Base-by-base conservation (phyloP, 768 basidiomycete genomes). In the Kwoniella dendrophila region DNA sequence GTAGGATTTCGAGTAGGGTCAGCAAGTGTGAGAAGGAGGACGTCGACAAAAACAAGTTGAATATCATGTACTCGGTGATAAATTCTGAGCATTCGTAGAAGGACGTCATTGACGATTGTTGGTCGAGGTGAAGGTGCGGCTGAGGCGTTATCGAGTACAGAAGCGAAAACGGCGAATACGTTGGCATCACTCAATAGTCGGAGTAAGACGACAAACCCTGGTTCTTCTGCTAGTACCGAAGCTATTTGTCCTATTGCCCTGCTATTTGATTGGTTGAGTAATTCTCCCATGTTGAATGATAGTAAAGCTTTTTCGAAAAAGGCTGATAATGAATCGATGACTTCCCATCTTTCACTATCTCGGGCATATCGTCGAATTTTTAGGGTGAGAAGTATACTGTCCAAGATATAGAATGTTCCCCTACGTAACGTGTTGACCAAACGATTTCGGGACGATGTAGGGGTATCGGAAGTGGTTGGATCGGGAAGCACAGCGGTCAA, bases 21-120 rank as follows among this genome's bases (percentile, higher is more conserved):
- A 20, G 85, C 81, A 7, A 94, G 83, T 22, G 88, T 80, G 1
- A 92, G 91, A 2, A 95, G 81, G 50, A 95, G 84, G 24, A 93
- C 87, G 56, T 97, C 92, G 41, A 93, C 82, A 82, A 94, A 96
- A 57, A 92, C 84, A 51, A 89, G 87, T 73, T 98, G 93, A 27
- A 92, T 84, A 65, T 92, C 90, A 59, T 97, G 81, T 0, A 89
- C 84, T 0, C 92, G 87, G 63, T 87, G 85, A 16, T 91, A 83
- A 65, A 95, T 90, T 55, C 93, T 83, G 34, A 98, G 82, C 6
- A 90, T 85, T 14, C 92, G 88, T 20, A 87, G 81, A 65, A 96
- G 88, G 3, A 90, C 89, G 48, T 83, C 84, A 33, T 84, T 83
- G 81, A 90, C 90, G 73, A 69, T 65, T 8, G 63, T 63, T 4